A percentile compares a stretch with the other conserved stretches of the same genome.
Conservation (phyloP, 768 basidiomycete genomes). For the Filobasidium wieringae region DNA sequence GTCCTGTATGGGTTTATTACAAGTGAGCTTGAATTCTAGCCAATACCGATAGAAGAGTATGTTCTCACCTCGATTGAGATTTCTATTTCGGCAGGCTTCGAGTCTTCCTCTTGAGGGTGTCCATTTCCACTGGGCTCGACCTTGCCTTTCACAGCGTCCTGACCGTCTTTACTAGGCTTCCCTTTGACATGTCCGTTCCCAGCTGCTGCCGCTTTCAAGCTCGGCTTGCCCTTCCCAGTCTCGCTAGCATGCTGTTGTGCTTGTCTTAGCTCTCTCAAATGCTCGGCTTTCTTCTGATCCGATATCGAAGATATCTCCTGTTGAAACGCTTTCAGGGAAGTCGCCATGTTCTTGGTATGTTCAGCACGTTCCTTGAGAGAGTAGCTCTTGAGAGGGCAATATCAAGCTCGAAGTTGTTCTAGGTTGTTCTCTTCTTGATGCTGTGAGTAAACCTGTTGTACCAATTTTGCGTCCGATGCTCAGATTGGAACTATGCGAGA, state of each 20-base stretch:
- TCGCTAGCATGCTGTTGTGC: constrained; percentile 29
- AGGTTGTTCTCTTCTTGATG: too few relatives aligned
- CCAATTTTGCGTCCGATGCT: too few relatives aligned
- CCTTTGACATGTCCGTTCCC: background rate
- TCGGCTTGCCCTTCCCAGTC: constrained; percentile 1
- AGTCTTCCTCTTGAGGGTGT: background rate
- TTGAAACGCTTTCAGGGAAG: constrained; percentile 36
- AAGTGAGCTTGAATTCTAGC: background rate
- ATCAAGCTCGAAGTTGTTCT: too few relatives aligned
- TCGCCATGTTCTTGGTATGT: constrained; percentile 15
- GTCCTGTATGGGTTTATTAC: background rate
- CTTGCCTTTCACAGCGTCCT: background rate
- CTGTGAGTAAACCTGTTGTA: too few relatives aligned
- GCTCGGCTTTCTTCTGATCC: constrained; percentile 18
- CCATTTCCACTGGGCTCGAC: background rate
- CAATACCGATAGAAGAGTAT: background rate
- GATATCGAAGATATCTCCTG: constrained; percentile 31
- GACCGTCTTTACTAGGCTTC: background rate
- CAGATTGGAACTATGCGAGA: too few relatives aligned
- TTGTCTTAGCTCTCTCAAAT: constrained; percentile 21
- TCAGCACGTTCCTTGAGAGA: too few relatives aligned
- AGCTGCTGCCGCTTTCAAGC: background rate
- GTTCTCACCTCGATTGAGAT: constrained; percentile 3
- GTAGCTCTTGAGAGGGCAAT: too few relatives aligned
- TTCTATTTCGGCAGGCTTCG: constrained; percentile 12